Evolutionary conservation across 2,329 filamentous ascomycete genomes (phyloP).

Genomic region (Claviceps sp.): DNA sequence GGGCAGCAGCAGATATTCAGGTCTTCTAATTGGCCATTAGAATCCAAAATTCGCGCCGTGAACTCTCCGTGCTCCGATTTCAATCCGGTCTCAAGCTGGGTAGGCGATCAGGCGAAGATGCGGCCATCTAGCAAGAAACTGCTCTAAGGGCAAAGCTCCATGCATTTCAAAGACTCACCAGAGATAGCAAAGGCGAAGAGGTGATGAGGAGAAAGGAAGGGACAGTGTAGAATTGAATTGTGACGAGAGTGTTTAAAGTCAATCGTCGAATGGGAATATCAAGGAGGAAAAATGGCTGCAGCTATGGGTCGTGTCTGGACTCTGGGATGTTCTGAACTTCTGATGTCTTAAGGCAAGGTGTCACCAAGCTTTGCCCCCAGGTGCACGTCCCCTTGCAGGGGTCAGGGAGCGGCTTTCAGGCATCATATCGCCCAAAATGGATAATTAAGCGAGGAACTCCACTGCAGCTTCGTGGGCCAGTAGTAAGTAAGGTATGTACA

Average conservation of each 20-base stretch:
- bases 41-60: no score
- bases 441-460: constrained; percentile 3
- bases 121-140: no score
- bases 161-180: neutral
- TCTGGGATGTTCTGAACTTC: neutral
- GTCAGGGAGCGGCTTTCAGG: neutral
- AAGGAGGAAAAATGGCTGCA: neutral
- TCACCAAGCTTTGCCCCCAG: constrained; percentile 12
- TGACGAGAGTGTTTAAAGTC: neutral
- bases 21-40: no score
- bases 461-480: neutral
- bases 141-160: neutral
- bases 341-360: constrained; percentile 19
- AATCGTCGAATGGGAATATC: neutral
- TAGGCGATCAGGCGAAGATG: no score
- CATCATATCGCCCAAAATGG: neutral
- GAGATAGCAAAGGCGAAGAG: neutral
- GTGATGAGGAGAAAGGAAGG: constrained; percentile 1
- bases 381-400: neutral
- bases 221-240: neutral
- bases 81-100: no score
- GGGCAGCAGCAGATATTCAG: no score
- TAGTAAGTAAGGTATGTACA: no score
- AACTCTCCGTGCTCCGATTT: no score
- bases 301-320: constrained; percentile 11